These are phyloP conservation scores for Microthyrium microscopicum DNA, from an alignment of 2,329 filamentous ascomycete species.

Conservation along the genomic window DNA sequence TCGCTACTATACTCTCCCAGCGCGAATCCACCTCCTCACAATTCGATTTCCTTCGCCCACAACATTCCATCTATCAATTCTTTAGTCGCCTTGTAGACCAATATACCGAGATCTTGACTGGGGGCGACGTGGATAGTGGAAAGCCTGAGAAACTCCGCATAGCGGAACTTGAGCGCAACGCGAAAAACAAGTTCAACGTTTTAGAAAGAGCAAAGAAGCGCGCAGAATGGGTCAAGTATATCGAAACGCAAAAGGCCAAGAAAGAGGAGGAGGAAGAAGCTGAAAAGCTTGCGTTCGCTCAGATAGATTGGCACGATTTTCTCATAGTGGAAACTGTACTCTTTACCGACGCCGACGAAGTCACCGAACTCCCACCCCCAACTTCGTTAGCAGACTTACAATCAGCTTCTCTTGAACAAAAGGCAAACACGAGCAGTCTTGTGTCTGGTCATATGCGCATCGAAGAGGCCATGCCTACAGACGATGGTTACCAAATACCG, in stretches of 20 bases:
- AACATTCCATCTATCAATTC: conserved; percentile 92
- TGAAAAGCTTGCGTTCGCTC: conserved; percentile 58
- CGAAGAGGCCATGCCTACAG: conserved; percentile 78
- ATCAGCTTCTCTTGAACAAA: conserved; percentile 86
- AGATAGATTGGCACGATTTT: conserved; percentile 98
- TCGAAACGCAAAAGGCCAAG: conserved; percentile 71
- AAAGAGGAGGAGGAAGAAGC: conserved; percentile 78
- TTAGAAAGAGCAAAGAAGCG: conserved; percentile 68
- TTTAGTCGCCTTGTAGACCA: conserved; percentile 88
- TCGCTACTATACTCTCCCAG: conserved; percentile 79
- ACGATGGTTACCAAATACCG: conserved; percentile 22
- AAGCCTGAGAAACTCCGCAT: conserved; percentile 58
- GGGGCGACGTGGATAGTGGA: conserved; percentile 50
- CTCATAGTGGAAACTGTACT: conserved; percentile 87
- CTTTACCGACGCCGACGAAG: conserved; percentile 79
- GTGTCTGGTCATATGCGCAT: conserved; percentile 61
- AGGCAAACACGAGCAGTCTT: conserved; percentile 68
- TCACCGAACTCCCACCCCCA: conserved; percentile 70
- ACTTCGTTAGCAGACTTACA: conserved; percentile 83
- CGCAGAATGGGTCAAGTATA: conserved; percentile 72
- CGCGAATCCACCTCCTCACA: conserved; percentile 81
- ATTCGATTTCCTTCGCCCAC: conserved; percentile 88
- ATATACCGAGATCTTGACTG: conserved; percentile 63
- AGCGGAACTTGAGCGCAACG: conserved; percentile 55
- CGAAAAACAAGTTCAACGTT: conserved; percentile 63